Percentiles rank a stretch among this genome's conserved stretches.
Evolutionary conservation across 2,329 filamentous ascomycete genomes (phyloP).

Genomic region (Byssothecium circinans): DNA sequence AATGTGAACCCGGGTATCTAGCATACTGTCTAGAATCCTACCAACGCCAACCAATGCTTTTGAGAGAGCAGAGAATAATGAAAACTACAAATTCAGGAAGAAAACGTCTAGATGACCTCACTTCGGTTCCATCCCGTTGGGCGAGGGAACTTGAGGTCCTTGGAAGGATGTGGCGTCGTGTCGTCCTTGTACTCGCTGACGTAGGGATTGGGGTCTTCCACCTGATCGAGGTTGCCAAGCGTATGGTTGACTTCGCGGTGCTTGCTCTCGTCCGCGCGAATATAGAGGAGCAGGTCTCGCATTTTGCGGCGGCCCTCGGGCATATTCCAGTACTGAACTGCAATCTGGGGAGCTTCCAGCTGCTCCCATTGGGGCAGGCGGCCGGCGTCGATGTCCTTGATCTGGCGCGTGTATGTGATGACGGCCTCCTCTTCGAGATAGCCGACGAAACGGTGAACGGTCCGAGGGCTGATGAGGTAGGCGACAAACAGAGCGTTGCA

Average conservation of each 20-base stretch:
- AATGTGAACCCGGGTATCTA: not conserved
- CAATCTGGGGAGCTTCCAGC: conserved; percentile 82
- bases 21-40: not conserved
- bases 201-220: conserved; percentile 89
- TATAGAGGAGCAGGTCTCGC: conserved; percentile 12
- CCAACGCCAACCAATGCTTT: conserved; percentile 11
- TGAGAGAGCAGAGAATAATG: conserved; percentile 9
- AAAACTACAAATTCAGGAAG: too few species aligned
- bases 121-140: conserved; percentile 78
- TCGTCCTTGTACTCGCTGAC: conserved; percentile 77
- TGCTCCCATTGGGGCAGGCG: conserved; percentile 78
- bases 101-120: conserved; percentile 53
- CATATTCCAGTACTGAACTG: conserved; percentile 92
- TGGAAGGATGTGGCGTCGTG: conserved; percentile 67
- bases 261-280: conserved; percentile 45
- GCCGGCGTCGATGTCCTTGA: conserved; percentile 84
- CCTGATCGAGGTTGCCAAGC: conserved; percentile 81
- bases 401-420: conserved; percentile 87
- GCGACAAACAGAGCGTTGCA: conserved; percentile 91
- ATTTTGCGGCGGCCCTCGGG: conserved; percentile 68
- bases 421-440: conserved; percentile 98
- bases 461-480: conserved; percentile 83
- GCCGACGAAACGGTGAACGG: conserved; percentile 92
- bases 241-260: conserved; percentile 97
- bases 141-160: conserved; percentile 65